These are phyloP conservation scores for Tricholoma bakamatsutake DNA, from an alignment of 768 basidiomycete species.

Conservation along the genomic window DNA sequence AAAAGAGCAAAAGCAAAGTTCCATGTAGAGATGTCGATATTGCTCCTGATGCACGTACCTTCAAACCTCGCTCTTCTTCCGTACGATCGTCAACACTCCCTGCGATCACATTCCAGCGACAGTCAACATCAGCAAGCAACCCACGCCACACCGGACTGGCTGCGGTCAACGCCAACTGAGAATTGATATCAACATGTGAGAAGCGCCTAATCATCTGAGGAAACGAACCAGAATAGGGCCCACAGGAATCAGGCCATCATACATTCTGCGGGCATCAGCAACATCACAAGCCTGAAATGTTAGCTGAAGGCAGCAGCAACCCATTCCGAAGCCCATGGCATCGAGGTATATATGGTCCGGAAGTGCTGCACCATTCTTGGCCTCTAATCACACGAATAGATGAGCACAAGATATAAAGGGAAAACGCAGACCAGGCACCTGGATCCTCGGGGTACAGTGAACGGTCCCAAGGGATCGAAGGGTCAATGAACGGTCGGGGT, in stretches of 20 bases:
- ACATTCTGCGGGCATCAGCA: conserved; percentile 84
- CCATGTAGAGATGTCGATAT: not conserved
- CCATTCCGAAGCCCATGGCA: conserved; percentile 99
- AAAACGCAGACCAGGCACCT: conserved; percentile 36
- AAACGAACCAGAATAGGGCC: conserved; percentile 85
- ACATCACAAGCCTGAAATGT: conserved; percentile 98
- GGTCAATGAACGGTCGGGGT: conserved; percentile 85
- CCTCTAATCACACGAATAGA: conserved; percentile 45
- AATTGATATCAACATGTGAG: conserved; percentile 4
- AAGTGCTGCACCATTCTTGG: conserved; percentile 83
- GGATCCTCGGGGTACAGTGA: conserved; percentile 78
- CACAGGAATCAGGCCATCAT: conserved; percentile 93
- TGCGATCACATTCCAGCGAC: conserved; percentile 97
- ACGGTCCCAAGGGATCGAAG: conserved; percentile 86
- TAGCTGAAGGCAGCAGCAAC: conserved; percentile 94
- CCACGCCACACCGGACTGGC: conserved; percentile 95
- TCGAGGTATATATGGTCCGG: conserved; percentile 95
- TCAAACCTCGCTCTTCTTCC: conserved; percentile 86
- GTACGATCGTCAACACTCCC: conserved; percentile 98
- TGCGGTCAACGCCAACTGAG: conserved; percentile 86
- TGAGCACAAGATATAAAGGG: conserved; percentile 8
- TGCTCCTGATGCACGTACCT: conserved; percentile 37
- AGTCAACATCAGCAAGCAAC: conserved; percentile 94
- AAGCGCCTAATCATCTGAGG: conserved; percentile 5
- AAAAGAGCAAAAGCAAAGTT: conserved; percentile 2